Base-by-base conservation (phyloP, 768 basidiomycete genomes). In the Hypholoma fasciculare region DNA sequence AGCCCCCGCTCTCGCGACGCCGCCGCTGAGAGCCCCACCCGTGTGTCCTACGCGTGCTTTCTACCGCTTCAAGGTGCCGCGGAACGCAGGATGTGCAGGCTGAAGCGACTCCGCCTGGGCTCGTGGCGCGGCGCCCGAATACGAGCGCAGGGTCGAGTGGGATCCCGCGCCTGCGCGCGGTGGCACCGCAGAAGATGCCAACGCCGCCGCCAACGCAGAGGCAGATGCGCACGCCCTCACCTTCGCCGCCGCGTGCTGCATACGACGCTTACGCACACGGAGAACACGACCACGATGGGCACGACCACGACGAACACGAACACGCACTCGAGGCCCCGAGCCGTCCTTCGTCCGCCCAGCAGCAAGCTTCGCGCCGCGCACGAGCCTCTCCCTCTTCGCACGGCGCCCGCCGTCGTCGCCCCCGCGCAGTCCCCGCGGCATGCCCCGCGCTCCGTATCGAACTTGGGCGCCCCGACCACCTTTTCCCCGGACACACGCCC, bases 1-100 rank as follows among this genome's bases (percentile, higher is more conserved):
- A 84, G 39, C 84, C 85, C 48, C 69, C 71, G 77, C 76, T 2
- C 81, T 79, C 1, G 81, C 81, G 7, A 86, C 86, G 1, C 86
- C 87, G 46, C 82, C 73, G 57, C 51, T 55, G 9, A 42, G 26
- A 59, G 34, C 54, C 50, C 34, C 19, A 36, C 14, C 51, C 52
- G 20, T 43, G 17, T 62, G 65, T 16, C 67, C 67, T 2, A 68
- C 69, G 17, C 59, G 67, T 39, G 59, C 58, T 1, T 65, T 68
- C 56, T 67, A 59, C 57, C 61, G 65, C 26, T 68, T 68, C 42
- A 65, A 64, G 23, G 69, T n/a, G 65, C 61, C 8, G 54, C 50
- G 36, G 54, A 61, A 17, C n/a, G 37, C 23, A 38, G 51, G 20
- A 52, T 39, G 48, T 38, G 51, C 51, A 38, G 38, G 39, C 23